Evolutionary conservation across 2,329 filamentous ascomycete genomes (phyloP).

Genomic region (Diaporthe sp.): DNA sequence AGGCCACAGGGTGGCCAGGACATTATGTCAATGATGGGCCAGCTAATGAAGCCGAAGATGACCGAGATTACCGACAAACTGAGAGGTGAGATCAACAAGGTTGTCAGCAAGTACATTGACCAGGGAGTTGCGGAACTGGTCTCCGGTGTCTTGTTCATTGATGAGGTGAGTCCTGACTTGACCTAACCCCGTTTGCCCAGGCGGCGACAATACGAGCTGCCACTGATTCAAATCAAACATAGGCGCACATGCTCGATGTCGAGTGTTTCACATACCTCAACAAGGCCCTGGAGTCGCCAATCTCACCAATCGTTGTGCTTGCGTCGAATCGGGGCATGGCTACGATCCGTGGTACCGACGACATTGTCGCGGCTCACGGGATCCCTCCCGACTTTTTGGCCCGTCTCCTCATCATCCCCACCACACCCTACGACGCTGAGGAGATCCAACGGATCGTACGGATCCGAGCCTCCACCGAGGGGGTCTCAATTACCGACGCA

Average conservation of each 20-base stretch:
- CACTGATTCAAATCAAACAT: slow-evolving; percentile 37
- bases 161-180: slow-evolving; percentile 74
- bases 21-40: slow-evolving; percentile 99
- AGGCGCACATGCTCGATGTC: slow-evolving; percentile 99
- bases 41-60: slow-evolving; percentile 99
- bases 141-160: slow-evolving; percentile 98
- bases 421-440: slow-evolving; percentile 84
- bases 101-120: slow-evolving; percentile 98
- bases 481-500: slow-evolving; percentile 80
- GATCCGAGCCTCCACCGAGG: slow-evolving; percentile 84
- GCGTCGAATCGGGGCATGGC: slow-evolving; percentile 97
- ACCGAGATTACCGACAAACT: slow-evolving; percentile 99
- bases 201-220: slow-evolving; percentile 27
- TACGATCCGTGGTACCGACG: slow-evolving; percentile 87
- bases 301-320: slow-evolving; percentile 96
- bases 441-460: slow-evolving; percentile 95
- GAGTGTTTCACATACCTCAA: slow-evolving; percentile 99
- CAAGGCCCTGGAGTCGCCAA: slow-evolving; percentile 93
- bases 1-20: slow-evolving; percentile 97
- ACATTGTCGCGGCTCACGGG: slow-evolving; percentile 88
- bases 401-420: slow-evolving; percentile 95
- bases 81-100: slow-evolving; percentile 96
- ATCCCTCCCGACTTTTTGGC: slow-evolving; percentile 94
- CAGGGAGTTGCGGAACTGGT: slow-evolving; percentile 97
- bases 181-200: slow-evolving; percentile 15